Evolutionary conservation across 164 flowering plant genomes (phyloP), one percentile per base, ranked within the genome.

Genomic region (Magnolia sinica): DNA sequence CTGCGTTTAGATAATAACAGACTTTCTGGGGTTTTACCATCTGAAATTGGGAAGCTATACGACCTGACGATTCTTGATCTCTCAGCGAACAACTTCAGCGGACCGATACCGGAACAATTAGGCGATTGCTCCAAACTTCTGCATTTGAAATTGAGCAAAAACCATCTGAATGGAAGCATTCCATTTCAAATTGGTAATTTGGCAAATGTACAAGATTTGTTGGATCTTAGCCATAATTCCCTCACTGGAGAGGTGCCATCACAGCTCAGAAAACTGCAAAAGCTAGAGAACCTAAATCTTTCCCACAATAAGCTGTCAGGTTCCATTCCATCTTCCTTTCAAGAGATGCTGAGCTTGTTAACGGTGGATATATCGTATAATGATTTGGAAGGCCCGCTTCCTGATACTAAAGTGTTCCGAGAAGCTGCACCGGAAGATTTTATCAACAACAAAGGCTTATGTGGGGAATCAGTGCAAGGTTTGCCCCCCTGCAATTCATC

Each of bases 301-400:
- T 67, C 49, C 45, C 72, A 70, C 55, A 70, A 70, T 16, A 37
- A 9, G 51, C 50, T 70, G n/a, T 37, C 22, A 2, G 72, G 72
- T 70, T 37, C 72, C 16, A 18, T 70, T 61, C 91, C 91, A 7
- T 24, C 83, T 11, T 1, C 77, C 16, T 73, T 85, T 7, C 71
- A 79, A 22, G 61, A 24, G 45, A 79, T 85, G 84, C n/a, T 61
- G 13, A 84, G 86, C 74, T 72, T 88, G 0, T 18, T 23, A 23
- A 51, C 76, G 1, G 50, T 87, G 14, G 89, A 87, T 79, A 79
- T 91, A 74, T 90, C 95, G 1, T 81, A 82, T 82, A 91, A 90
- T 76, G 64, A 83, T 45, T 70, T 90, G 75, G 70, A 75, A 0
- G 93, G 92, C 65, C 83, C 83, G 10, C 70, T 68, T 68, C 70